Evolutionary conservation across 176 grass and related monocot genomes (phyloP), one percentile per base, ranked within the genome.

Genomic region (Calamus simplicifolius): DNA sequence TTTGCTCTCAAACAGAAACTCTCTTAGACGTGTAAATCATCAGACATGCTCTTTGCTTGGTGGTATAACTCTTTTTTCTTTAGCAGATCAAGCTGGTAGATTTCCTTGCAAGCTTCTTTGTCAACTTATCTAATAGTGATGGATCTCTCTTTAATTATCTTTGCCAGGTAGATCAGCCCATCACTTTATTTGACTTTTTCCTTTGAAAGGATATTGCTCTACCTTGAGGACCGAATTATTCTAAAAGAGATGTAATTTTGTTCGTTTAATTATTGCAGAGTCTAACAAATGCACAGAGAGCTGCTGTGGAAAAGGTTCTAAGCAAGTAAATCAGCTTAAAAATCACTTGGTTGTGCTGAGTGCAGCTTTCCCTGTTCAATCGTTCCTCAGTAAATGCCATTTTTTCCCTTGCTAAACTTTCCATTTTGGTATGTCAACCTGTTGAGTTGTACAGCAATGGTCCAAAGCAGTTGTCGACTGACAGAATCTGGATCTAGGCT

Each of bases 61-160:
- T 13, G 10, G 6, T 61, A 25, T 28, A 50, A 52, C 17, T 14
- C 27, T 27, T 14, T 3, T 82, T 21, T 65, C 5, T 49, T 15
- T 74, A 26, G 52, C 87, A 97, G 93, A 83, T 97, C 63, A 97
- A 88, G 63, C 25, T 91, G 50, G 14, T 17, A 16, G 92, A 97
- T 18, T 97, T 82, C 52, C 78, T 97, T 31, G 77, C 54, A 13
- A 81, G 73, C 63, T 77, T 79, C 59, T 88, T 91, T 74, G 48
- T 65, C 50, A 82, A 71, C 60, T 43, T 97, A 43, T 82, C 71
- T 61, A 78, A 63, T 28, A 82, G 56, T 23, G 81, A 97, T 62
- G 61, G 67, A 15, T 58, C 75, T 26, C 73, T 91, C 62, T 91
- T 91, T 59, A 81, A 85, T 59, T 85, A 80, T 73, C 70, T 97